These are phyloP conservation scores for Furcasterigmium furcatum DNA, from an alignment of 2,329 filamentous ascomycete species.

Conservation along the genomic window DNA sequence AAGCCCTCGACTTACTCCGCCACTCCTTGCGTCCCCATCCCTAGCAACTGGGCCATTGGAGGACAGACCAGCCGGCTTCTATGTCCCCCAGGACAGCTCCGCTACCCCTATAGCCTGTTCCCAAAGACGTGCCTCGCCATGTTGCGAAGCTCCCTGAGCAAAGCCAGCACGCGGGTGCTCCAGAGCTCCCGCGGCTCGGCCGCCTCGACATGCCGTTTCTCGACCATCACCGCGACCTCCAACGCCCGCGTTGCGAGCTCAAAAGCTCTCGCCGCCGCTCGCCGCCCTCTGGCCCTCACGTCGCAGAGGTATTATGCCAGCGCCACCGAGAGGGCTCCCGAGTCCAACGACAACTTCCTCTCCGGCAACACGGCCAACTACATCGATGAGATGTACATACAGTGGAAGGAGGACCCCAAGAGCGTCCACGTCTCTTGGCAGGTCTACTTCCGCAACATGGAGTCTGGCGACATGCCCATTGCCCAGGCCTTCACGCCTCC, in stretches of 20 bases:
- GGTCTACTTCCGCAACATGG: constrained; percentile 99
- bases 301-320: constrained; percentile 53
- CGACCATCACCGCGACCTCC: constrained; percentile 29
- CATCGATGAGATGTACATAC: constrained; percentile 99
- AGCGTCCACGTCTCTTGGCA: constrained; percentile 99
- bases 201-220: constrained; percentile 36
- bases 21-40: neutral
- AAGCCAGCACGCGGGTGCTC: constrained; percentile 63
- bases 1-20: neutral
- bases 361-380: constrained; percentile 97
- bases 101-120: neutral
- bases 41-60: neutral
- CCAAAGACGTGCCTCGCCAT: constrained; percentile 46
- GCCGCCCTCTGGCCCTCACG: constrained; percentile 47
- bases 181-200: constrained; percentile 47
- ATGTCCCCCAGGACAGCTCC: neutral
- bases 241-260: constrained; percentile 27
- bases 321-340: constrained; percentile 54
- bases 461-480: constrained; percentile 95
- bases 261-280: constrained; percentile 40
- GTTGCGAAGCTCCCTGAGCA: constrained; percentile 67
- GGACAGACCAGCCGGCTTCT: neutral
- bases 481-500: constrained; percentile 96
- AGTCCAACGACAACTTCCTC: constrained; percentile 93
- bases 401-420: constrained; percentile 90